phyloP scores from a whole-genome alignment of 192 early-diverging fungal species.

The Coemansia sp. region DNA sequence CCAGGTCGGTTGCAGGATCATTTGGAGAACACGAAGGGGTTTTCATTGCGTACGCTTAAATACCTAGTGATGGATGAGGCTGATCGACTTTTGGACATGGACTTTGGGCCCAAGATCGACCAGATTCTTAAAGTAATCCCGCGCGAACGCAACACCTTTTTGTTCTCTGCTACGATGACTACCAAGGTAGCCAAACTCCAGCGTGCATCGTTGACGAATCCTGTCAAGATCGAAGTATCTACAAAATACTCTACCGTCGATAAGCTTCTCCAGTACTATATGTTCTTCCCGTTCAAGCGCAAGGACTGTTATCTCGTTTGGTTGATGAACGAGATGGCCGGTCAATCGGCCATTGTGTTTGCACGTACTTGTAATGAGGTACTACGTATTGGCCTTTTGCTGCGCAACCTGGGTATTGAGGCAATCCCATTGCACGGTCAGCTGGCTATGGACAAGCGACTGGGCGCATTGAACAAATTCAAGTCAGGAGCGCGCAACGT shows the following conservation, averaged over 20 bases:
- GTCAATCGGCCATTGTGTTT: conserved; percentile 91
- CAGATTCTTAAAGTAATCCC: conserved; percentile 92
- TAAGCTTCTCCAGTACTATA: conserved; percentile 92
- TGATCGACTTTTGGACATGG: conserved; percentile 90
- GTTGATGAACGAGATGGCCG: conserved; percentile 92
- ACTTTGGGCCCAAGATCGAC: conserved; percentile 97
- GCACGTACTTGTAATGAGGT: conserved; percentile 87
- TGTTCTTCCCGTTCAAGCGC: conserved; percentile 95
- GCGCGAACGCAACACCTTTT: conserved; percentile 86
- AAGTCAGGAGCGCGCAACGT: conserved; percentile 87
- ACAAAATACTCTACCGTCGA: conserved; percentile 95
- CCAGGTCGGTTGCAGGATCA: conserved; percentile 96
- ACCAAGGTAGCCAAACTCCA: conserved; percentile 98
- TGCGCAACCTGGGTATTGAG: conserved; percentile 92
- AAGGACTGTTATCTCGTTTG: conserved; percentile 95
- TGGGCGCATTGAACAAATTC: conserved; percentile 94
- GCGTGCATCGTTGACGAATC: conserved; percentile 84
- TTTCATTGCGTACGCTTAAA: conserved; percentile 87
- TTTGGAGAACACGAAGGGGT: conserved; percentile 98
- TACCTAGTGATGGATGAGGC: conserved; percentile 96
- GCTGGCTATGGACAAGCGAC: conserved; percentile 88
- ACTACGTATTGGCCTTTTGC: conserved; percentile 82
- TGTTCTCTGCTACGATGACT: conserved; percentile 99
- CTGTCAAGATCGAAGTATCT: conserved; percentile 95
- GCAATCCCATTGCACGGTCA: conserved; percentile 95